phyloP scores from a whole-genome alignment of 768 basidiomycete genomes.

The Rhizopogon roseolus region DNA sequence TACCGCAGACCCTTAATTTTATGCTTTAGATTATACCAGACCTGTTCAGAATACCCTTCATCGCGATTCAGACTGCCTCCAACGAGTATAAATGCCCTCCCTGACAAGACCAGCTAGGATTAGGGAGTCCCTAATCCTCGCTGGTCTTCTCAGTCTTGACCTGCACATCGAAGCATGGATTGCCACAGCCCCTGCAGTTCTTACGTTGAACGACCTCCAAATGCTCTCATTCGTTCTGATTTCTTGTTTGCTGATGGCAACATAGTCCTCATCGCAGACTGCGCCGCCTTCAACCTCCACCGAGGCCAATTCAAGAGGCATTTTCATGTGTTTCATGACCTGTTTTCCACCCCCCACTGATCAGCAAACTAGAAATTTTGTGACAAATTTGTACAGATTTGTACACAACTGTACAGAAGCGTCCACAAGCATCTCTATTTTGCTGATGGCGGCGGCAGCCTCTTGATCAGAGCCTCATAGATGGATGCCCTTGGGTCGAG shows the following conservation, averaged over 20 bases:
- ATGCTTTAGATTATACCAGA: too few species aligned
- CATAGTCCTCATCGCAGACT: slow-evolving; percentile 53
- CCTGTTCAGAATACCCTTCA: background rate
- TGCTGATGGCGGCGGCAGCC: too few species aligned
- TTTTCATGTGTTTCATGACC: slow-evolving; percentile 69
- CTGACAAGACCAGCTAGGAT: too few species aligned
- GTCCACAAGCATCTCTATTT: too few species aligned
- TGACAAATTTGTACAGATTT: too few species aligned
- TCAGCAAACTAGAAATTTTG: too few species aligned
- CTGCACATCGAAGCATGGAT: background rate
- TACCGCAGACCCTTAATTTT: too few species aligned
- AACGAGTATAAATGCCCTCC: too few species aligned
- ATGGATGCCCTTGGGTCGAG: slow-evolving; percentile 55
- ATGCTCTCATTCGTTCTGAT: slow-evolving; percentile 40
- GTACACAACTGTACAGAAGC: too few species aligned
- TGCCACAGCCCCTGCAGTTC: background rate
- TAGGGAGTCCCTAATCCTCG: background rate
- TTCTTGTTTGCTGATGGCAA: slow-evolving; percentile 78
- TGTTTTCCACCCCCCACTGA: slow-evolving; percentile 63
- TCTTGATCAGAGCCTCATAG: slow-evolving; percentile 40
- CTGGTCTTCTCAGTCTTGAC: background rate
- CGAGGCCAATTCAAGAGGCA: slow-evolving; percentile 69
- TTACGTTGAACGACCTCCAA: slow-evolving; percentile 8
- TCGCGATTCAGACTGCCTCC: background rate
- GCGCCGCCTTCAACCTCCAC: slow-evolving; percentile 68